Evolutionary conservation across 2,329 filamentous ascomycete genomes (phyloP).

Genomic region (Plectosphaerella plurivora): DNA sequence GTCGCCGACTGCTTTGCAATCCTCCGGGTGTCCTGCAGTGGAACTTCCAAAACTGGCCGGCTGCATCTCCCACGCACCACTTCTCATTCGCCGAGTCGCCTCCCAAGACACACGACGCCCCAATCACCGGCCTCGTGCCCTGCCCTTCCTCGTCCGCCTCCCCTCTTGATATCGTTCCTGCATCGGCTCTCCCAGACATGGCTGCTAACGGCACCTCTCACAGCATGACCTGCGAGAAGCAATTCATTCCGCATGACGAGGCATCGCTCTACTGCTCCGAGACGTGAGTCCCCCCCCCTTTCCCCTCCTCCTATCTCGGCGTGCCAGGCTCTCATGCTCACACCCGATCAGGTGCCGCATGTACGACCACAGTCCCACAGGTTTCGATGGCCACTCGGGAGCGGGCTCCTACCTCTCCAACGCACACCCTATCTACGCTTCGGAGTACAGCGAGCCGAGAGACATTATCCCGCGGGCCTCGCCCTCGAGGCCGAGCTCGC

Average conservation of each 20-base stretch:
- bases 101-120: not conserved
- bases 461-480: constrained; percentile 62
- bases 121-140: constrained; percentile 7
- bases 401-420: constrained; percentile 1
- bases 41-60: constrained; percentile 16
- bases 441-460: constrained; percentile 45
- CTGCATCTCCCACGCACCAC: constrained; percentile 26
- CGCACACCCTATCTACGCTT: constrained; percentile 40
- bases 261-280: constrained; percentile 60
- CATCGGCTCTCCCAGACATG: constrained; percentile 15
- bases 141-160: constrained; percentile 3
- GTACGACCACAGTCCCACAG: constrained; percentile 40
- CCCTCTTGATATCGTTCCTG: constrained; percentile 21
- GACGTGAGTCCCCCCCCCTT: constrained; percentile 38
- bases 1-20: not conserved
- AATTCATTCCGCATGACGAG: constrained; percentile 56
- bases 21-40: constrained; percentile 1
- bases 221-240: constrained; percentile 65
- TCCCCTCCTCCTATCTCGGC: constrained; percentile 14
- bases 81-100: not conserved
- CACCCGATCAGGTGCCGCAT: constrained; percentile 42
- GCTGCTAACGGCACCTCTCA: constrained; percentile 20
- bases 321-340: constrained; percentile 1
- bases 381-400: constrained; percentile 2
- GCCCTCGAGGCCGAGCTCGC: constrained; percentile 54